Conservation (phyloP, 2,329 filamentous ascomycete species). For the Fusarium poae region DNA sequence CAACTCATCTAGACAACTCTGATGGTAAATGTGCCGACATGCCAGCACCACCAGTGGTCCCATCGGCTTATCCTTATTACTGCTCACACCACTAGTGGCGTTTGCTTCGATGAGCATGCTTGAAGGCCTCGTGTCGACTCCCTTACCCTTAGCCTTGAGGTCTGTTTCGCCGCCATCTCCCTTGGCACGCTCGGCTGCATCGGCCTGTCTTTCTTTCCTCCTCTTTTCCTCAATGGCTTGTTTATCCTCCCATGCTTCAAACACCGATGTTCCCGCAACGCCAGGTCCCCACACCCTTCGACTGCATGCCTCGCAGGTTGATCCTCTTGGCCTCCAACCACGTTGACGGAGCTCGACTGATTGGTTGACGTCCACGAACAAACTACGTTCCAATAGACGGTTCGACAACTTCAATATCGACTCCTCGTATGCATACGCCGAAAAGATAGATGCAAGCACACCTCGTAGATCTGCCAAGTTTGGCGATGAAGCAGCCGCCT, state of each 20-base stretch:
- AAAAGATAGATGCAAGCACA: constrained; percentile 90
- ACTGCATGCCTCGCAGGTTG: constrained; percentile 88
- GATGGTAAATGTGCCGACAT: constrained; percentile 78
- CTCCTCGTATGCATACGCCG: constrained; percentile 95
- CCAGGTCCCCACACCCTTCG: constrained; percentile 90
- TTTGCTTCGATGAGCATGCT: constrained; percentile 57
- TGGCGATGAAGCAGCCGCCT: constrained; percentile 84
- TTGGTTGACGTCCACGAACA: constrained; percentile 85
- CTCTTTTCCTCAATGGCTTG: constrained; percentile 62
- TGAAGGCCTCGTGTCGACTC: constrained; percentile 55
- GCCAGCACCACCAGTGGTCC: constrained; percentile 76
- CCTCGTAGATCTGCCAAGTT: constrained; percentile 87
- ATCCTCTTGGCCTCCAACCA: constrained; percentile 89
- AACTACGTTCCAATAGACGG: constrained; percentile 85
- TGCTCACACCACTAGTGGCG: constrained; percentile 21
- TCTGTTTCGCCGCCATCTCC: constrained; percentile 51
- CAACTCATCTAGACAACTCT: constrained; percentile 75
- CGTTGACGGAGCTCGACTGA: constrained; percentile 80
- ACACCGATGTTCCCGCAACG: constrained; percentile 76
- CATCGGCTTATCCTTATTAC: constrained; percentile 62
- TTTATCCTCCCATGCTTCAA: constrained; percentile 82
- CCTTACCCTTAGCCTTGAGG: constrained; percentile 61
- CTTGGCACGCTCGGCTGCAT: constrained; percentile 55
- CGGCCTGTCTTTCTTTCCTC: constrained; percentile 59
- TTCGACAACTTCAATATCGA: constrained; percentile 89